Conservation (phyloP, 805 yeast genomes). For the Lachancea sp. region DNA sequence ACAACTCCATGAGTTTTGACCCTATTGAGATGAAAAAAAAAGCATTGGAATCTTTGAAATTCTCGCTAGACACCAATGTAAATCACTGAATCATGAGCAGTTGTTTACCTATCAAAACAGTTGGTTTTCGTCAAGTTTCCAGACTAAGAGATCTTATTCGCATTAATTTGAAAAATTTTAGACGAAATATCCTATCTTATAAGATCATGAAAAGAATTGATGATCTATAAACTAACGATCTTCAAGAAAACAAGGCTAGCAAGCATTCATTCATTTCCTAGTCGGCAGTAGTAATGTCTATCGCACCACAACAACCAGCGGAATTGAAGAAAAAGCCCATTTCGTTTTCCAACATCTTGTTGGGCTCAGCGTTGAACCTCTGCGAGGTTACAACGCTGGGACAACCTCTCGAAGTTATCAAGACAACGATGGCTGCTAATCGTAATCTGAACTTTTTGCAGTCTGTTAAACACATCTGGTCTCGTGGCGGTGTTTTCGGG, state of each 20-base stretch:
- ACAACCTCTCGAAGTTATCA: conserved; percentile 92
- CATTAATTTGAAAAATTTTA: neutral
- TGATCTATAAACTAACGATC: too few relatives aligned
- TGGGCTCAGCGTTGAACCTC: conserved; percentile 90
- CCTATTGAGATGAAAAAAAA: neutral
- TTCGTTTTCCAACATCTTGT: conserved; percentile 78
- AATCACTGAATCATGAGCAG: neutral
- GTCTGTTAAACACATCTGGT: conserved; percentile 74
- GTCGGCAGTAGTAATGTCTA: conserved; percentile 25
- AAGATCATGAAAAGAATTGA: too few relatives aligned
- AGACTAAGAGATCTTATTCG: neutral
- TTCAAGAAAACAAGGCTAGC: too few relatives aligned
- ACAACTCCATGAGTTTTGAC: neutral
- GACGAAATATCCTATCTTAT: neutral
- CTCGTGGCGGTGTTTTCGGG: conserved; percentile 87
- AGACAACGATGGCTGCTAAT: conserved; percentile 98
- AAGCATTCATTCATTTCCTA: neutral
- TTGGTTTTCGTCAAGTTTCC: neutral
- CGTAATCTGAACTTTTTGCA: conserved; percentile 60
- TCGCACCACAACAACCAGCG: conserved; percentile 33
- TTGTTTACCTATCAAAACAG: neutral
- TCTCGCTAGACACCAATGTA: neutral
- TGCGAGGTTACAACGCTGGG: conserved; percentile 93
- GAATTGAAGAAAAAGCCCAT: conserved; percentile 73
- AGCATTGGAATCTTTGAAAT: neutral